Percentiles rank a stretch among this genome's conserved stretches.
phyloP scores from a whole-genome alignment of 768 basidiomycete species.

The Fibroporia radiculosa region DNA sequence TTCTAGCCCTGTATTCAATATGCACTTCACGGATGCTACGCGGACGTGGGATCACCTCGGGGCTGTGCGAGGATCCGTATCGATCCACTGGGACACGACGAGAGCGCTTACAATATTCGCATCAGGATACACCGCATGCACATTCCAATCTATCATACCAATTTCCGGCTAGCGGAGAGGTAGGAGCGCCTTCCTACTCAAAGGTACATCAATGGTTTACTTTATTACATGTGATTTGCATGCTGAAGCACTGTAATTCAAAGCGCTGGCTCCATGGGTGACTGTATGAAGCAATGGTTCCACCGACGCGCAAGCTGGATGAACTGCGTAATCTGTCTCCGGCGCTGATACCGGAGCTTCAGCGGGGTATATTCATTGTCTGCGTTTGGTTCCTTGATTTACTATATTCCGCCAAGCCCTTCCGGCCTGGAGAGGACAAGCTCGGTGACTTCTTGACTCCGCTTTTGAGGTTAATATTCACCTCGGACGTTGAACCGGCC shows the following conservation, averaged over 20 bases:
- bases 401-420: slow-evolving; percentile 27
- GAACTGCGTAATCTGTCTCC: slow-evolving; percentile 28
- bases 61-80: too few species aligned
- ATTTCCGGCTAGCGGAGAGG: slow-evolving; percentile 10
- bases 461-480: slow-evolving; percentile 33
- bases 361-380: slow-evolving; percentile 28
- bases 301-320: slow-evolving; percentile 40
- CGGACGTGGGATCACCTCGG: slow-evolving; percentile 11
- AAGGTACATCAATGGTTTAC: neutral
- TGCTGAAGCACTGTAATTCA: neutral
- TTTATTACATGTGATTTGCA: neutral
- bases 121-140: slow-evolving; percentile 41
- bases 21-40: slow-evolving; percentile 9
- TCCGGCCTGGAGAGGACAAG: neutral
- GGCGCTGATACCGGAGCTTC: slow-evolving; percentile 31
- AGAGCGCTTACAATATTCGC: slow-evolving; percentile 30
- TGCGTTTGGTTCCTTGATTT: slow-evolving; percentile 39
- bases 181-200: neutral
- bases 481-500: slow-evolving; percentile 23
- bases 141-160: slow-evolving; percentile 35
- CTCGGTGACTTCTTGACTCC: slow-evolving; percentile 18
- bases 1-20: slow-evolving; percentile 33
- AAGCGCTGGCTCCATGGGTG: slow-evolving; percentile 39
- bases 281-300: slow-evolving; percentile 44
- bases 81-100: too few species aligned